phyloP scores from a whole-genome alignment of 305 asterid species.

The Rubia balearica region DNA sequence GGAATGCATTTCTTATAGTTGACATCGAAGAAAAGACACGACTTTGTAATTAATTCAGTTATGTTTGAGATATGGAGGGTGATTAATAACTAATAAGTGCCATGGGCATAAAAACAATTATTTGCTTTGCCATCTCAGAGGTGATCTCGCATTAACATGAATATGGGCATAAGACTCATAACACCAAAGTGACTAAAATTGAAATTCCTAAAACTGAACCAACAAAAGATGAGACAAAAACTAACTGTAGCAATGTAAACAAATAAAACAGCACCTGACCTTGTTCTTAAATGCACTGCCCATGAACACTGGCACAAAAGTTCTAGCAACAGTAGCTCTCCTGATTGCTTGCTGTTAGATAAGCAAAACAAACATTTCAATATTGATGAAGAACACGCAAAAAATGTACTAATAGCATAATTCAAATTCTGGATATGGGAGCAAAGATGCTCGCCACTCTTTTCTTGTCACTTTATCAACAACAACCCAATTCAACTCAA shows the following conservation, averaged over 20 bases:
- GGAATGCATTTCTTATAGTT: neutral
- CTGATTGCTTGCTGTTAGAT: constrained; percentile 74
- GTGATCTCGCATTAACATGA: neutral
- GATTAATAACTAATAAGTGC: neutral
- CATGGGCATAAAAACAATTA: neutral
- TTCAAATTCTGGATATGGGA: neutral
- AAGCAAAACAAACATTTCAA: constrained; percentile 18
- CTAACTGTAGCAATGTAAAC: neutral
- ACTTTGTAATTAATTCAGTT: neutral
- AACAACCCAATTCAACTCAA: too few relatives aligned
- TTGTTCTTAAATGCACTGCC: constrained; percentile 99
- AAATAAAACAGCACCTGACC: constrained; percentile 29
- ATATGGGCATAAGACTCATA: neutral
- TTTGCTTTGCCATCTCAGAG: neutral
- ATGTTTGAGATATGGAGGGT: neutral
- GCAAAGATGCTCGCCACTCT: neutral
- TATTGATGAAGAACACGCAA: neutral
- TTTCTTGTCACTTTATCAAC: too few relatives aligned
- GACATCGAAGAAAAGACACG: too few relatives aligned
- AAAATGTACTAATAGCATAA: neutral
- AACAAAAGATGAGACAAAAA: constrained; percentile 3
- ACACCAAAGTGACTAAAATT: neutral
- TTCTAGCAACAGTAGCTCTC: constrained; percentile 81
- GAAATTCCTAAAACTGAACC: neutral
- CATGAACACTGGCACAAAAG: constrained; percentile 96